These are phyloP conservation scores for Candida ficus DNA, from an alignment of 805 yeast genomes.

Conservation along the genomic window DNA sequence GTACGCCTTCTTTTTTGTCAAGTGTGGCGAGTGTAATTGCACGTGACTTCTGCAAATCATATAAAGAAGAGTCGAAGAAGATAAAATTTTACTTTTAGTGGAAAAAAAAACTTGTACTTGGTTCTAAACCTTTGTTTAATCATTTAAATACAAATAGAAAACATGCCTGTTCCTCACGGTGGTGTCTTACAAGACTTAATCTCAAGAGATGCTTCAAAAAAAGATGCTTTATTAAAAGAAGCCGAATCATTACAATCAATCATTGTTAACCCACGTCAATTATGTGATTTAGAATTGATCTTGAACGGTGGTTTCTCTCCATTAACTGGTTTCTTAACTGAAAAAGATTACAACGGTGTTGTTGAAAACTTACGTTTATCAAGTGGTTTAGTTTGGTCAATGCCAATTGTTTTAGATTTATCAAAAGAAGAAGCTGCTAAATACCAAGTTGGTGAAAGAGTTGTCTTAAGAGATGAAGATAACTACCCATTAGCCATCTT, in stretches of 20 bases:
- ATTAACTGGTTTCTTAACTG: conserved; percentile 56
- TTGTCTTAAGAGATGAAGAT: conserved; percentile 77
- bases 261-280: conserved; percentile 74
- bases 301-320: conserved; percentile 94
- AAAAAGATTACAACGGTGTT: conserved; percentile 61
- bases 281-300: conserved; percentile 89
- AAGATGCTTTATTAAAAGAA: conserved; percentile 52
- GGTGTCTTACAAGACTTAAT: conserved; percentile 82
- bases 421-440: conserved; percentile 38
- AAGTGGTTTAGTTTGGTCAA: conserved; percentile 80
- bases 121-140: background rate
- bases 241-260: conserved; percentile 41
- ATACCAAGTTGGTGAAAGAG: conserved; percentile 50
- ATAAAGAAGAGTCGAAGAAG: background rate
- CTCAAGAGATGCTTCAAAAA: conserved; percentile 68
- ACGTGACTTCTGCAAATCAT: conserved; percentile 1
- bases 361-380: conserved; percentile 65
- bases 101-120: too few species aligned
- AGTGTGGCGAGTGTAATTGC: conserved; percentile 1
- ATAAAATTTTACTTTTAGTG: background rate
- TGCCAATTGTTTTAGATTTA: conserved; percentile 88
- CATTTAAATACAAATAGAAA: background rate
- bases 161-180: conserved; percentile 86
- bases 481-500: conserved; percentile 75
- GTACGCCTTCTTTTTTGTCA: background rate